These are phyloP conservation scores for Aspergillus taichungensis DNA, from an alignment of 495 filamentous ascomycete genomes.

Conservation along the genomic window DNA sequence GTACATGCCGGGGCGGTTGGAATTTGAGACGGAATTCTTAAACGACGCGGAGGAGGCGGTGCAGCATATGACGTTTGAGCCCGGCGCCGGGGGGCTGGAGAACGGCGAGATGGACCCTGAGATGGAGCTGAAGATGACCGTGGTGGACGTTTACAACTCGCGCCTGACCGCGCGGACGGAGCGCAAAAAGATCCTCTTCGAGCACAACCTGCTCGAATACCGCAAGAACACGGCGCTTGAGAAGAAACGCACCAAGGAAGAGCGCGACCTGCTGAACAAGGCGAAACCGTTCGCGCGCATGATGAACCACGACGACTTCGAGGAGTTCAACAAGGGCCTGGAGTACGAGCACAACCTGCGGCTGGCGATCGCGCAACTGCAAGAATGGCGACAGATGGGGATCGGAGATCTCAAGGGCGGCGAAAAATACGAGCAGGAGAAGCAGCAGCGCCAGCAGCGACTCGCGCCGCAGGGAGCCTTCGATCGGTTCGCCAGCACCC, in stretches of 20 bases:
- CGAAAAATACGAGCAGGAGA: constrained; percentile 93
- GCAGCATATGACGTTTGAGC: constrained; percentile 95
- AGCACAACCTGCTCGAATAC: constrained; percentile 89
- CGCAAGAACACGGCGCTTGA: constrained; percentile 76
- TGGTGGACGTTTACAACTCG: constrained; percentile 98
- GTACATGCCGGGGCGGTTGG: constrained; percentile 95
- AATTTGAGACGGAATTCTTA: constrained; percentile 95
- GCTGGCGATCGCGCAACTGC: constrained; percentile 79
- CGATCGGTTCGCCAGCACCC: constrained; percentile 62
- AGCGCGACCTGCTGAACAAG: constrained; percentile 80
- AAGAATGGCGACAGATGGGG: constrained; percentile 83
- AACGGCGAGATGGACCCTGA: constrained; percentile 86
- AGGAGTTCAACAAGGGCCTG: constrained; percentile 70
- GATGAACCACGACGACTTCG: constrained; percentile 91
- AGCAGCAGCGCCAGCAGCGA: constrained; percentile 63
- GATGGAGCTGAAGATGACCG: constrained; percentile 92
- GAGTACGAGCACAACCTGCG: constrained; percentile 86
- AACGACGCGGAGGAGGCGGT: constrained; percentile 98
- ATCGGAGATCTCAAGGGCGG: constrained; percentile 78
- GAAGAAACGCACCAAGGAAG: constrained; percentile 94
- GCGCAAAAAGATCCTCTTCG: constrained; percentile 92
- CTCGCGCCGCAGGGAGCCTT: constrained; percentile 64
- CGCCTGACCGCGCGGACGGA: constrained; percentile 87
- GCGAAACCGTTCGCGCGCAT: constrained; percentile 93
- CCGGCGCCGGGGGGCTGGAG: constrained; percentile 82